A percentile compares a stretch with the other conserved stretches of the same genome.
Evolutionary conservation across 1,284 basidiomycete genomes (phyloP).

Genomic region (Amylostereum areolatum): DNA sequence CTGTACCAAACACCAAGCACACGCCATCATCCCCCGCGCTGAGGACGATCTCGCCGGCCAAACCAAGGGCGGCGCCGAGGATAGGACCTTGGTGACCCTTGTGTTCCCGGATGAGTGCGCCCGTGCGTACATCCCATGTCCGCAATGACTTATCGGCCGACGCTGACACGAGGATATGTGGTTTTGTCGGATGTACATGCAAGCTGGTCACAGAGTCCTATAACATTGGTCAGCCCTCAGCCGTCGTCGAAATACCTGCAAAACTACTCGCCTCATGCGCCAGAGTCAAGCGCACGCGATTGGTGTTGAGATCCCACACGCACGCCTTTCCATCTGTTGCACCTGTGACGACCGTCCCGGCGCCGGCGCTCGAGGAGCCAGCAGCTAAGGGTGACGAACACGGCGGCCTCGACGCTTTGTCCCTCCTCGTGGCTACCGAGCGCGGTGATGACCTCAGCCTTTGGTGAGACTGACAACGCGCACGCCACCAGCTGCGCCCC

Average conservation of each 20-base stretch:
- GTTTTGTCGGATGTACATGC: conserved; percentile 62
- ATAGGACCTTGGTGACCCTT: conserved; percentile 83
- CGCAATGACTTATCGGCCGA: conserved; percentile 83
- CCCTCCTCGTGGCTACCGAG: conserved; percentile 84
- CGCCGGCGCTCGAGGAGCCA: conserved; percentile 29
- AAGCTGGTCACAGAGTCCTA: conserved; percentile 87
- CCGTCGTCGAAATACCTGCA: conserved; percentile 3
- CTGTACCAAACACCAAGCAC: conserved; percentile 74
- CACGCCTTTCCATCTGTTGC: conserved; percentile 93
- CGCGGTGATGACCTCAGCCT: conserved; percentile 75
- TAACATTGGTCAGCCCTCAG: conserved; percentile 9
- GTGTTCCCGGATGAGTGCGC: conserved; percentile 73
- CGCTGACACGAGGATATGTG: conserved; percentile 74
- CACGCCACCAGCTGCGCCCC: conserved; percentile 78
- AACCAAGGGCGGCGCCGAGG: conserved; percentile 69
- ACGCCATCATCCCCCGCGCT: conserved; percentile 85
- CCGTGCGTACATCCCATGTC: conserved; percentile 92
- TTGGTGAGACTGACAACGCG: conserved; percentile 84
- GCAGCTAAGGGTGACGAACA: conserved; percentile 72
- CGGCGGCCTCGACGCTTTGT: conserved; percentile 87
- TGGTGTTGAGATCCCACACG: conserved; percentile 90
- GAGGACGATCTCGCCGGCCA: conserved; percentile 62
- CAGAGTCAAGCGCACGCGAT: conserved; percentile 74
- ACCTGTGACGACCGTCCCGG: conserved; percentile 76
- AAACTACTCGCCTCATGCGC: conserved; percentile 63